Conservation (phyloP, 2,329 filamentous ascomycete species). For the Colletotrichum coccodes region DNA sequence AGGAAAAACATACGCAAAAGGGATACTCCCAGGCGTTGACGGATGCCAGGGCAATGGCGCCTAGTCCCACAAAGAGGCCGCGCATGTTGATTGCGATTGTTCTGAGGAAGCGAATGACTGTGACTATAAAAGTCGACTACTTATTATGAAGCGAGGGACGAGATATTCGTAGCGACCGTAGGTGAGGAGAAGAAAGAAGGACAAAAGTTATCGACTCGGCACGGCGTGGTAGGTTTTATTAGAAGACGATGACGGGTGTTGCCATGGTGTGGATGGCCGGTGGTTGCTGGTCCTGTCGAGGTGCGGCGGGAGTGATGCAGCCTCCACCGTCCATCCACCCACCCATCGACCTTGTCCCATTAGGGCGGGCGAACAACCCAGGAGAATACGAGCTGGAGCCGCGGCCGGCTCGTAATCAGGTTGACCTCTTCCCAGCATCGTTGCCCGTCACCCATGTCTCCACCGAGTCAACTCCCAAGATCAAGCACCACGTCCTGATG, state of each 20-base stretch:
- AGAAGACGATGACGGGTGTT: not conserved
- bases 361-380: not conserved
- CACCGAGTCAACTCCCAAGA: not conserved
- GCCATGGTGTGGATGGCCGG: not conserved
- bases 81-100: slow-evolving; percentile 43
- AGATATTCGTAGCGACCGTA: slow-evolving; percentile 3
- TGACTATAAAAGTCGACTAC: slow-evolving; percentile 19
- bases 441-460: not conserved
- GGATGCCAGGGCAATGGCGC: slow-evolving; percentile 43
- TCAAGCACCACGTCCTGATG: not conserved
- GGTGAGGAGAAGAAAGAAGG: not conserved
- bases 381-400: slow-evolving; percentile 16
- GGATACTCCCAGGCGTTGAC: slow-evolving; percentile 42
- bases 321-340: slow-evolving; percentile 5
- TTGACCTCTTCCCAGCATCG: slow-evolving; percentile 2
- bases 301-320: not conserved
- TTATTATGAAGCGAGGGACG: slow-evolving; percentile 47
- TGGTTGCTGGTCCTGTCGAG: not conserved
- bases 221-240: slow-evolving; percentile 6
- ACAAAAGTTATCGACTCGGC: not conserved
- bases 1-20: slow-evolving; percentile 36
- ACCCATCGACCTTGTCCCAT: slow-evolving; percentile 17
- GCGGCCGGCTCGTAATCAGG: slow-evolving; percentile 1
- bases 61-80: slow-evolving; percentile 40
- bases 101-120: slow-evolving; percentile 39